phyloP scores from a whole-genome alignment of 148 eudicot genomes.

The Diospyros kaki region DNA sequence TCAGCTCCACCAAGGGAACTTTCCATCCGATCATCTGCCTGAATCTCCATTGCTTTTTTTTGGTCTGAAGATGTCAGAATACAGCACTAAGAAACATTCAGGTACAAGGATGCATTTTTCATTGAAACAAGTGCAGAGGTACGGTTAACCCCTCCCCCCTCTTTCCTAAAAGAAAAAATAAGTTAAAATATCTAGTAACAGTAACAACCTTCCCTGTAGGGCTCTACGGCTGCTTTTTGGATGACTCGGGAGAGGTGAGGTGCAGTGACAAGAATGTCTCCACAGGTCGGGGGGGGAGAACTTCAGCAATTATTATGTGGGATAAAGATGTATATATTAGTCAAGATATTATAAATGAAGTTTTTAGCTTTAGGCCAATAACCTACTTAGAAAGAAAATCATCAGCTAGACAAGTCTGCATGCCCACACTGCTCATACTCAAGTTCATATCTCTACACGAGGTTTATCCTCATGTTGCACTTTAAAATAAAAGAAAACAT shows the following conservation, averaged over 20 bases:
- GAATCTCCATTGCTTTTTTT: conserved; percentile 39
- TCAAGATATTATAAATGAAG: no score
- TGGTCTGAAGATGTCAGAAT: conserved; percentile 41
- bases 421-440: not conserved
- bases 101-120: not conserved
- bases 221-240: not conserved
- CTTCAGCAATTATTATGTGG: no score
- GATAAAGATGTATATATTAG: no score
- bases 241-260: not conserved
- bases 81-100: not conserved
- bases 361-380: not conserved
- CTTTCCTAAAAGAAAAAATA: not conserved
- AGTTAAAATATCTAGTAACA: not conserved
- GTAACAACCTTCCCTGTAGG: not conserved
- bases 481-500: no score
- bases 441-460: not conserved
- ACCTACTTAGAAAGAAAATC: not conserved
- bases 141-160: not conserved
- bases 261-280: no score
- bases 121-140: not conserved
- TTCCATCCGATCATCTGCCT: conserved; percentile 37
- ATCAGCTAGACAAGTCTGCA: not conserved
- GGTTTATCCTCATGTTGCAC: not conserved
- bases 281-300: no score
- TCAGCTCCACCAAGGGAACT: conserved; percentile 36